These are phyloP conservation scores for Agroathelia rolfsii DNA, from an alignment of 1,284 basidiomycete genomes.

Conservation along the genomic window DNA sequence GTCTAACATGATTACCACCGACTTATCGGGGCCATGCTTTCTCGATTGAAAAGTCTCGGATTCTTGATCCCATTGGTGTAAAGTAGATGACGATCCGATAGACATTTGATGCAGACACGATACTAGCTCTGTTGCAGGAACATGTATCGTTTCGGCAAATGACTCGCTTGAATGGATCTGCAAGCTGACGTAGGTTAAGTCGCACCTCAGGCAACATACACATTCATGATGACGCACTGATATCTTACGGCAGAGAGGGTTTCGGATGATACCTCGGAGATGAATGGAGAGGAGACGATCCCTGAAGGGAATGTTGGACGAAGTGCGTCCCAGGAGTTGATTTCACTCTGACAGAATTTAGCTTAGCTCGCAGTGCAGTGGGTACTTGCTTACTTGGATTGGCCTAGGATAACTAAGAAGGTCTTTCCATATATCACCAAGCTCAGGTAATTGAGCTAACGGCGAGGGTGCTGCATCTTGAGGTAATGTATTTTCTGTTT, in stretches of 20 bases:
- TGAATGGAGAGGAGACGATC: constrained; percentile 36
- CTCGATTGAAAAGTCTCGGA: constrained; percentile 41
- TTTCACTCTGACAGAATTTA: constrained; percentile 26
- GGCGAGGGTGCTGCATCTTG: constrained; percentile 3
- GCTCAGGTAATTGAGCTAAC: neutral
- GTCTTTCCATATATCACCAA: constrained; percentile 19
- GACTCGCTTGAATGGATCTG: constrained; percentile 33
- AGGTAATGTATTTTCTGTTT: constrained; percentile 14
- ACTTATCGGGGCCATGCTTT: constrained; percentile 18
- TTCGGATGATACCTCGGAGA: constrained; percentile 50
- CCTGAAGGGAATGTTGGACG: constrained; percentile 23
- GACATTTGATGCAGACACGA: constrained; percentile 41
- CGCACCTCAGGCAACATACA: constrained; percentile 3
- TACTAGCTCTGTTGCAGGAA: constrained; percentile 37
- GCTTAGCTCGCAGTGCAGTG: too few species aligned
- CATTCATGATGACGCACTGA: constrained; percentile 31
- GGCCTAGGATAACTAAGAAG: constrained; percentile 8
- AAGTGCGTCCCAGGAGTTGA: constrained; percentile 53
- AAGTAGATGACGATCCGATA: constrained; percentile 52
- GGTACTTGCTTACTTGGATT: constrained; percentile 4
- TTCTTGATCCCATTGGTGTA: constrained; percentile 48
- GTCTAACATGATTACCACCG: constrained; percentile 33
- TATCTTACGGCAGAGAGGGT: constrained; percentile 44
- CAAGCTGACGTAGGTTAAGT: constrained; percentile 18
- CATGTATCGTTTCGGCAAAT: constrained; percentile 27